These are phyloP conservation scores for Lachnellula cervina DNA, from an alignment of 2,329 filamentous ascomycete species.

Conservation along the genomic window DNA sequence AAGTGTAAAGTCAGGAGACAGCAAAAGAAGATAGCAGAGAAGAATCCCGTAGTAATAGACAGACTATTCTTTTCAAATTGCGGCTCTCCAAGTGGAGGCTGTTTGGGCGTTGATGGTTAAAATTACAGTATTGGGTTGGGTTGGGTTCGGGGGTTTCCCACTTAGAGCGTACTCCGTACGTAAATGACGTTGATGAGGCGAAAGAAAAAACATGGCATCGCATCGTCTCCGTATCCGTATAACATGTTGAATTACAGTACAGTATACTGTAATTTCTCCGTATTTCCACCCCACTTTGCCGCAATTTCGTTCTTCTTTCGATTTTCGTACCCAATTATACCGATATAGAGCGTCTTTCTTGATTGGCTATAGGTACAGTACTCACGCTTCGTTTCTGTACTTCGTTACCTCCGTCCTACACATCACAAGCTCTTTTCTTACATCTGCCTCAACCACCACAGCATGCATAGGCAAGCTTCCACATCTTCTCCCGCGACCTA, in stretches of 20 bases:
- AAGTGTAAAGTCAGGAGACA: not conserved
- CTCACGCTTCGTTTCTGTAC: not conserved
- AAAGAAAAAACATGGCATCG: not conserved
- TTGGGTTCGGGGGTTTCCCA: not conserved
- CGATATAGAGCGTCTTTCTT: too few species aligned
- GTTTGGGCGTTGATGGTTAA: not conserved
- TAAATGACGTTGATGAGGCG: constrained; percentile 1
- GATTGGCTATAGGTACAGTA: too few species aligned
- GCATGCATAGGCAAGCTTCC: not conserved
- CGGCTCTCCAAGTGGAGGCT: not conserved
- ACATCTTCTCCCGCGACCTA: not conserved
- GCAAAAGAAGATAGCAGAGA: not conserved
- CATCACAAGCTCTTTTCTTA: not conserved
- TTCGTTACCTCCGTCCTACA: not conserved
- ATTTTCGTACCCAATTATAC: too few species aligned
- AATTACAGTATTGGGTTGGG: not conserved
- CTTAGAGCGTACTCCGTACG: too few species aligned
- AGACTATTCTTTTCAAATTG: not conserved
- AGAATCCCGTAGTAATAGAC: not conserved
- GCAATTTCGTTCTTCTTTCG: too few species aligned
- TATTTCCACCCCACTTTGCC: not conserved
- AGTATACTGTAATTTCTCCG: not conserved
- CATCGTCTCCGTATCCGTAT: not conserved
- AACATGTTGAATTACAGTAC: not conserved
- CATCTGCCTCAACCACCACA: not conserved